Evolutionary conservation across 306 rosid species (phyloP).

Genomic region (Cicer bijugum): DNA sequence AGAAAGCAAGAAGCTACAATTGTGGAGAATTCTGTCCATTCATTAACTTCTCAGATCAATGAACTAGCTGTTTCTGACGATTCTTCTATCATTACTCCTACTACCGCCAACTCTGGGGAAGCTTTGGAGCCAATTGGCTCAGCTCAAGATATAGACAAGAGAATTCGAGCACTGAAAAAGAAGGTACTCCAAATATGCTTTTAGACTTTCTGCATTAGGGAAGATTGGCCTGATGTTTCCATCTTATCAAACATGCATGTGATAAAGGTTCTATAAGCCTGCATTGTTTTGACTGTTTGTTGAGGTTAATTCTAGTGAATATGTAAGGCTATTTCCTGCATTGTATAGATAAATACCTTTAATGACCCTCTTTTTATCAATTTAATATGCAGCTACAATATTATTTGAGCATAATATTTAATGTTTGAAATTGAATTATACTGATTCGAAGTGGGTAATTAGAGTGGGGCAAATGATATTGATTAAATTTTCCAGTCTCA

Average conservation of each 20-base stretch:
- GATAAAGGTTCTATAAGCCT: not conserved
- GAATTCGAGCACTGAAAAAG: slow-evolving; percentile 80
- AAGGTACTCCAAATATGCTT: slow-evolving; percentile 55
- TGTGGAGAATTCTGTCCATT: slow-evolving; percentile 40
- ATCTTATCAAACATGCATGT: slow-evolving; percentile 25
- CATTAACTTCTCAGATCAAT: slow-evolving; percentile 64
- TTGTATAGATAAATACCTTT: slow-evolving; percentile 25
- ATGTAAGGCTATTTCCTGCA: slow-evolving; percentile 14
- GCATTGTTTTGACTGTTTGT: not conserved
- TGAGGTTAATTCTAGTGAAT: slow-evolving; percentile 20
- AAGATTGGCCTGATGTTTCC: not conserved
- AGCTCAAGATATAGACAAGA: slow-evolving; percentile 73
- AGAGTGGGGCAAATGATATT: slow-evolving; percentile 3
- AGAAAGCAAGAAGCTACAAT: slow-evolving; percentile 43
- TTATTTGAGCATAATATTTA: not conserved
- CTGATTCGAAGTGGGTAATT: not conserved
- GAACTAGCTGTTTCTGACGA: slow-evolving; percentile 66
- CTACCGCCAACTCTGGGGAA: slow-evolving; percentile 56
- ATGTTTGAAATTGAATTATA: not conserved
- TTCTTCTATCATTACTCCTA: slow-evolving; percentile 52
- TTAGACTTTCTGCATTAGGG: slow-evolving; percentile 28
- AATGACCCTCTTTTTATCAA: not conserved
- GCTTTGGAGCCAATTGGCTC: slow-evolving; percentile 49
- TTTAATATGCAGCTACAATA: slow-evolving; percentile 5
- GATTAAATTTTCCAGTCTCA: not conserved